phyloP scores from a whole-genome alignment of 805 yeast genomes.

The Yueomyces sp. region DNA sequence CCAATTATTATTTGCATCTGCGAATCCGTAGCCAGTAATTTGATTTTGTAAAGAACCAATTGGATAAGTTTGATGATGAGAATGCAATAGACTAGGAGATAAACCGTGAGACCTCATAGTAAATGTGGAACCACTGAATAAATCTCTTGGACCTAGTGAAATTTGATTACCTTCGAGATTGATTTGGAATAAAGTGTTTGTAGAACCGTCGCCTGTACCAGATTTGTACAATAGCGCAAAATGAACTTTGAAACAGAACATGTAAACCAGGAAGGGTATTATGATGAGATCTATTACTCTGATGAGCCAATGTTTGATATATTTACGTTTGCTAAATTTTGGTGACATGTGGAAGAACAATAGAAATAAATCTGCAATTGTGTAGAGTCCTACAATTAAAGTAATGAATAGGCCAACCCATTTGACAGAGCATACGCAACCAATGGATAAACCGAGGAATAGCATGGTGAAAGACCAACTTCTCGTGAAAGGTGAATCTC shows the following conservation, averaged over 20 bases:
- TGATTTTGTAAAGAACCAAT: constrained; percentile 71
- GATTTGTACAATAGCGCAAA: constrained; percentile 60
- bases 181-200: constrained; percentile 82
- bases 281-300: constrained; percentile 55
- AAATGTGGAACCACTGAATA: constrained; percentile 38
- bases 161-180: constrained; percentile 60
- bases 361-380: constrained; percentile 37
- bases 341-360: constrained; percentile 25
- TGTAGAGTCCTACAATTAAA: constrained; percentile 44
- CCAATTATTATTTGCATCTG: constrained; percentile 65
- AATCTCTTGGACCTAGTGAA: constrained; percentile 54
- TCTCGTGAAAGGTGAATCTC: constrained; percentile 41
- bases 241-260: constrained; percentile 68
- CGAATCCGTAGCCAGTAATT: constrained; percentile 64
- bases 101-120: constrained; percentile 52
- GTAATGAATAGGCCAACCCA: constrained; percentile 76
- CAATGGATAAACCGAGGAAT: constrained; percentile 54
- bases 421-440: constrained; percentile 74
- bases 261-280: constrained; percentile 58
- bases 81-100: constrained; percentile 62
- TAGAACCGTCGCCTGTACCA: constrained; percentile 89
- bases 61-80: constrained; percentile 61
- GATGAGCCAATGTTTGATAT: constrained; percentile 55
- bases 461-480: constrained; percentile 62
- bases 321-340: constrained; percentile 18